Base-by-base conservation (phyloP, 257 asterid genomes). In the Primulina eburnea region DNA sequence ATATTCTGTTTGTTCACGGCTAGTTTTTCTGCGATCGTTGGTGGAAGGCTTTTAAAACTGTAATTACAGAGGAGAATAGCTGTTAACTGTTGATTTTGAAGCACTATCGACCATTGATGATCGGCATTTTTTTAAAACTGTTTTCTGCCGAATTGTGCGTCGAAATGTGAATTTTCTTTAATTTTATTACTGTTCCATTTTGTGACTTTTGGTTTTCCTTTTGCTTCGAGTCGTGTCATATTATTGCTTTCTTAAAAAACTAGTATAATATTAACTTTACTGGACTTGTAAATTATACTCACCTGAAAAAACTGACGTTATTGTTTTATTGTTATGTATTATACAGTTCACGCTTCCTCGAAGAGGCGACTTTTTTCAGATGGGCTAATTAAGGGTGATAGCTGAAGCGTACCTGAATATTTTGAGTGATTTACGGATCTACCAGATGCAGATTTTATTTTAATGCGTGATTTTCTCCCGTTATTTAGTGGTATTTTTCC, bases 201-300 rank as follows among this genome's bases (percentile, higher is more conserved):
- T 33, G 73, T 28, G 6, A 73, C 59, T 65, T 66, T 53, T 43
- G 55, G 55, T 62, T 32, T 14, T 17, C 28, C 52, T 24, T 60
- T 56, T 57, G 43, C 63, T 59, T 69, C 71, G 6, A 70, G 24
- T 76, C 69, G 32, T n/a, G 18, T 43, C 18, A 4, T 52, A 20
- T 6, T 57, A 35, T 68, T 74, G 61, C 29, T 18, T 55, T 77
- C 33, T 26, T 69, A 17, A n/a, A 58, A 37, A 64, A 12, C 0
- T 43, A 14, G 55, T 43, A 43, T 43, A 70, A 62, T 64, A 35
- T 66, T 60, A 40, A 20, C 80, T 75, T 71, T 62, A 67, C 72
- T 63, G 72, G 69, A 72, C 71, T 81, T 73, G 73, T 77, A 61
- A 76, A 71, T 81, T 63, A 69, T 76, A 63, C 40, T 67, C 59